A percentile compares a stretch with the other conserved stretches of the same genome.
Evolutionary conservation across 2,329 filamentous ascomycete genomes (phyloP).

Genomic region (Ceratocystis albifundus): DNA sequence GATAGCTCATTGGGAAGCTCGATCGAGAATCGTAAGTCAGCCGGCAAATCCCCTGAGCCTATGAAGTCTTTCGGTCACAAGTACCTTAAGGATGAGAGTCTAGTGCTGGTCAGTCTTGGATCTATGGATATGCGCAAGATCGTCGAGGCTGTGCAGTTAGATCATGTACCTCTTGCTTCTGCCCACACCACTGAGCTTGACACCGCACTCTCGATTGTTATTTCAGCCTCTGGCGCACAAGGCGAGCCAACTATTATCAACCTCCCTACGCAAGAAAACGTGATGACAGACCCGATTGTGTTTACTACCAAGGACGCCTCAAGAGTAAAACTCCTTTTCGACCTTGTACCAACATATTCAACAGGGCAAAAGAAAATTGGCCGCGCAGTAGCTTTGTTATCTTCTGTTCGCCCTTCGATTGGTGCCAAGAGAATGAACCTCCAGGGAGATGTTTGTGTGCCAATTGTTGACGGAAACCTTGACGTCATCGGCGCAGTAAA

Average conservation of each 20-base stretch:
- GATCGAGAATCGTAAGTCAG: conserved; percentile 48
- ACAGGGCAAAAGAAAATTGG: conserved; percentile 76
- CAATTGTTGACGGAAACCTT: conserved; percentile 71
- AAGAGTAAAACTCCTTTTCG: conserved; percentile 83
- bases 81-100: conserved; percentile 77
- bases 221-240: conserved; percentile 71
- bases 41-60: conserved; percentile 54
- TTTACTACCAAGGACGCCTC: conserved; percentile 69
- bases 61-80: conserved; percentile 94
- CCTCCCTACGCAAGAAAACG: conserved; percentile 84
- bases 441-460: conserved; percentile 83
- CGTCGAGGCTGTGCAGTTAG: conserved; percentile 68
- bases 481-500: conserved; percentile 92
- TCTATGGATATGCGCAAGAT: conserved; percentile 88
- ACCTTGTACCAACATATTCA: conserved; percentile 90
- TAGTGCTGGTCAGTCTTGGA: conserved; percentile 84
- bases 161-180: conserved; percentile 74
- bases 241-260: conserved; percentile 86
- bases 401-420: conserved; percentile 69
- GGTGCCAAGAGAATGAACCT: conserved; percentile 81
- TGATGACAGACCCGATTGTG: conserved; percentile 83
- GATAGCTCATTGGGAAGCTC: conserved; percentile 42
- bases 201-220: conserved; percentile 81
- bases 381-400: conserved; percentile 76
- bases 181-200: conserved; percentile 90